These are phyloP conservation scores for Tulasnella calospora DNA, from an alignment of 768 basidiomycete species.

Conservation along the genomic window DNA sequence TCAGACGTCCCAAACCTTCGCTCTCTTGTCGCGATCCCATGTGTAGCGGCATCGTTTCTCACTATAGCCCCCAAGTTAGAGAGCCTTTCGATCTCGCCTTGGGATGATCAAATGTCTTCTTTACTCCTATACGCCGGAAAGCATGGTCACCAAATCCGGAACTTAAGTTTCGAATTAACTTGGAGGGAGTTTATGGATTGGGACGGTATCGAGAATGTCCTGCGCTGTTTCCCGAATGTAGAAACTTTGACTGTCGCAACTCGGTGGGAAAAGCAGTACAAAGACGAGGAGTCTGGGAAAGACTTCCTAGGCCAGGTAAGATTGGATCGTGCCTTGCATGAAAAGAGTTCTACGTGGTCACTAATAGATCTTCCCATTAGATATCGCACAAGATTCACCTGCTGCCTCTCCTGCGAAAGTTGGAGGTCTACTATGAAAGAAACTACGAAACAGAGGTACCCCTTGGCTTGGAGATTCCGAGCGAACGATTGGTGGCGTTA, in stretches of 20 bases:
- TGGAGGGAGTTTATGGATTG: not conserved
- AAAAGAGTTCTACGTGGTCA: not conserved
- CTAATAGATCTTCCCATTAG: not conserved
- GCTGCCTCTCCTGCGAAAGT: not conserved
- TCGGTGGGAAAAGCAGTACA: not conserved
- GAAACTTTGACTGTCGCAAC: not conserved
- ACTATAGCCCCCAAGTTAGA: not conserved
- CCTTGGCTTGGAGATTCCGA: not conserved
- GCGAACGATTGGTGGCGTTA: not conserved
- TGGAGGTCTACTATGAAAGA: not conserved
- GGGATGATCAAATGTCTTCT: not conserved
- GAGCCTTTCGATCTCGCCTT: not conserved
- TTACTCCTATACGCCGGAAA: not conserved
- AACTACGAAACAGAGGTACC: not conserved
- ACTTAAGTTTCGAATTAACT: not conserved
- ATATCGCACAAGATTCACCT: not conserved
- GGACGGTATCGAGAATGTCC: not conserved
- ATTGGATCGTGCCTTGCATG: no score
- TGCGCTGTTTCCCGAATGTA: not conserved
- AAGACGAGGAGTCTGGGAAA: not conserved
- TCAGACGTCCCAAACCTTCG: not conserved
- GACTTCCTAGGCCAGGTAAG: not conserved
- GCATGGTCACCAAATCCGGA: not conserved
- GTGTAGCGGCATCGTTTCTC: not conserved
- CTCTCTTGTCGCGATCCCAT: not conserved